phyloP scores from a whole-genome alignment of 176 grass and related monocot genomes.

The Carex pumila region DNA sequence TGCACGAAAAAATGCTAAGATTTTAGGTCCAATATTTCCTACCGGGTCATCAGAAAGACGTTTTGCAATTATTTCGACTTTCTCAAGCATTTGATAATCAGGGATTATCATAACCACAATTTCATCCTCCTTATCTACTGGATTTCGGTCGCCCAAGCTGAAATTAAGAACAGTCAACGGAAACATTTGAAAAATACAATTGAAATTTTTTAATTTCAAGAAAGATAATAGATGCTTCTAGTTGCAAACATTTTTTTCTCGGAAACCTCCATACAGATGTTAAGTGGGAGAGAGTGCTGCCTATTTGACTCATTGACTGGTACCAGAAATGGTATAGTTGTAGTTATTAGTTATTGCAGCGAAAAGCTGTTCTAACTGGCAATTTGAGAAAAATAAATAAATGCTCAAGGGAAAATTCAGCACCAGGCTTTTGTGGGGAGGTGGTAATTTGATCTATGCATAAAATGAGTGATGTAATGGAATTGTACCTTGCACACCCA shows the following conservation, averaged over 20 bases:
- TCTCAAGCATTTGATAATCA: constrained; percentile 94
- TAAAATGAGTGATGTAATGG: not conserved
- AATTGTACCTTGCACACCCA: constrained; percentile 63
- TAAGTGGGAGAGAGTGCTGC: not conserved
- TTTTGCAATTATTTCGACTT: constrained; percentile 68
- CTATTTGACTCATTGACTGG: not conserved
- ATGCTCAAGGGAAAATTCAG: not conserved
- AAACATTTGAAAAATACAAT: not conserved
- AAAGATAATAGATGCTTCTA: not conserved
- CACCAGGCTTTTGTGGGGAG: not conserved
- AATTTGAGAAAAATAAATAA: not conserved
- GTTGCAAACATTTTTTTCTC: not conserved
- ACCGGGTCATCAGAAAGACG: constrained; percentile 78
- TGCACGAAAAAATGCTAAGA: not conserved
- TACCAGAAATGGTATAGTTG: not conserved
- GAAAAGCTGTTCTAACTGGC: not conserved
- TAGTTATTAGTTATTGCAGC: not conserved
- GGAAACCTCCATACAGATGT: not conserved
- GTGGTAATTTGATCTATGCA: not conserved
- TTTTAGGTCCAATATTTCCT: constrained; percentile 25
- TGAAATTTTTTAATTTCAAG: not conserved
- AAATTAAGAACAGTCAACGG: constrained; percentile 9
- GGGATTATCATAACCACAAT: constrained; percentile 89
- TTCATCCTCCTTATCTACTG: constrained; percentile 70
- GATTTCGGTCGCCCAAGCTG: constrained; percentile 92